phyloP scores from a whole-genome alignment of 768 basidiomycete species.

The Auricularia heimuer region DNA sequence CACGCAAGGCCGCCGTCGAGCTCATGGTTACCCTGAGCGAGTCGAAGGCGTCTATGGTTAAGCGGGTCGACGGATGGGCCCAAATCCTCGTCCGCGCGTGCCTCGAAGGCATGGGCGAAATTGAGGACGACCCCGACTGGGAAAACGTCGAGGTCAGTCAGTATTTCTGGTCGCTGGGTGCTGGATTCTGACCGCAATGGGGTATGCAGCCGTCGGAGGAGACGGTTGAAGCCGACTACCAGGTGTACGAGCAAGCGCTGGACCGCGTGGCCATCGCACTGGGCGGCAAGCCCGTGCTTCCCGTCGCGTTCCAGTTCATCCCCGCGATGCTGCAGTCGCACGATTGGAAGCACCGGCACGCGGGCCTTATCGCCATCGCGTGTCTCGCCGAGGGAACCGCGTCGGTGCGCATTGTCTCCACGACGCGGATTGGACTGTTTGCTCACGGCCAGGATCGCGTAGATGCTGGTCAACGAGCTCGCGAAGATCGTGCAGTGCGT shows the following conservation, averaged over 20 bases:
- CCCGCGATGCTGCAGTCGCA: constrained; percentile 72
- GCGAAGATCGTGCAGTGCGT: constrained; percentile 73
- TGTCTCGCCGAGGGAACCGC: constrained; percentile 78
- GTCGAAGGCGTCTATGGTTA: constrained; percentile 59
- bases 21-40: constrained; percentile 78
- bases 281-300: constrained; percentile 65
- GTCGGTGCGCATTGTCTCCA: constrained; percentile 32
- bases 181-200: neutral
- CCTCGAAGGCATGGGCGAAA: constrained; percentile 73
- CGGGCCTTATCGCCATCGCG: constrained; percentile 80
- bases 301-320: constrained; percentile 68
- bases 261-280: constrained; percentile 76
- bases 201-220: constrained; percentile 46
- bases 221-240: constrained; percentile 52
- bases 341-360: constrained; percentile 80
- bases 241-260: constrained; percentile 72
- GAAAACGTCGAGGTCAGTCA: constrained; percentile 17
- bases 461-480: constrained; percentile 75
- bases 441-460: neutral
- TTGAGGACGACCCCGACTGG: constrained; percentile 45
- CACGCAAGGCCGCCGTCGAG: constrained; percentile 67
- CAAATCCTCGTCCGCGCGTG: constrained; percentile 62
- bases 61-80: constrained; percentile 61
- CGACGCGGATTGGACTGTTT: neutral
- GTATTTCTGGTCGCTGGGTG: neutral